These are phyloP conservation scores for Globisporangium parvum DNA, from an alignment of 352 stramenopile species.

Conservation along the genomic window DNA sequence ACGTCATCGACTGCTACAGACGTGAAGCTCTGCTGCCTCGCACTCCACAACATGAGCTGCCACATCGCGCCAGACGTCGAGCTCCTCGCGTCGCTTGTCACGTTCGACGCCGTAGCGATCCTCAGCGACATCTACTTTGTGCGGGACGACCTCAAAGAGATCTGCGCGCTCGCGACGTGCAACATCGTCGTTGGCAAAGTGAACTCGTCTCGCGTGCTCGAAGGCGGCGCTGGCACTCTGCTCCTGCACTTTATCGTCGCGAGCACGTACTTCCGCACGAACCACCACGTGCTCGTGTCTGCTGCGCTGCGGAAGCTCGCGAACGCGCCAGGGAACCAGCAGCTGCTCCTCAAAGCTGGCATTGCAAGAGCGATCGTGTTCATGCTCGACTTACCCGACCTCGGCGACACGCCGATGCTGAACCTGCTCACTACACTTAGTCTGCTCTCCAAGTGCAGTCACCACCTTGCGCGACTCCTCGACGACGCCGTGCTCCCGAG, in stretches of 20 bases:
- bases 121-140: slow-evolving; percentile 49
- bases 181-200: slow-evolving; percentile 63
- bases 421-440: slow-evolving; percentile 49
- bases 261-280: slow-evolving; percentile 20
- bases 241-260: slow-evolving; percentile 55
- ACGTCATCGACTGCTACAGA: slow-evolving; percentile 8
- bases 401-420: slow-evolving; percentile 22
- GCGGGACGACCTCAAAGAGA: slow-evolving; percentile 46
- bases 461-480: slow-evolving; percentile 34
- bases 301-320: slow-evolving; percentile 51
- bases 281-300: slow-evolving; percentile 37
- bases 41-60: slow-evolving; percentile 76
- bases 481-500: slow-evolving; percentile 45
- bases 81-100: slow-evolving; percentile 42
- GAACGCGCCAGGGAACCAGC: slow-evolving; percentile 63
- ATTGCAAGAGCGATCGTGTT: slow-evolving; percentile 40
- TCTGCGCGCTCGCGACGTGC: slow-evolving; percentile 44
- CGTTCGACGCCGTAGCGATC: slow-evolving; percentile 29
- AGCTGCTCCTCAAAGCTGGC: slow-evolving; percentile 30
- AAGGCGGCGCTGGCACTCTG: slow-evolving; percentile 40
- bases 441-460: slow-evolving; percentile 42
- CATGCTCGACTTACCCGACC: slow-evolving; percentile 28
- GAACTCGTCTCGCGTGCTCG: slow-evolving; percentile 54
- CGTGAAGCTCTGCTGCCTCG: slow-evolving; percentile 51
- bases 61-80: slow-evolving; percentile 6